phyloP scores from a whole-genome alignment of 148 eudicot genomes.

The Rhododendron griersonianum region DNA sequence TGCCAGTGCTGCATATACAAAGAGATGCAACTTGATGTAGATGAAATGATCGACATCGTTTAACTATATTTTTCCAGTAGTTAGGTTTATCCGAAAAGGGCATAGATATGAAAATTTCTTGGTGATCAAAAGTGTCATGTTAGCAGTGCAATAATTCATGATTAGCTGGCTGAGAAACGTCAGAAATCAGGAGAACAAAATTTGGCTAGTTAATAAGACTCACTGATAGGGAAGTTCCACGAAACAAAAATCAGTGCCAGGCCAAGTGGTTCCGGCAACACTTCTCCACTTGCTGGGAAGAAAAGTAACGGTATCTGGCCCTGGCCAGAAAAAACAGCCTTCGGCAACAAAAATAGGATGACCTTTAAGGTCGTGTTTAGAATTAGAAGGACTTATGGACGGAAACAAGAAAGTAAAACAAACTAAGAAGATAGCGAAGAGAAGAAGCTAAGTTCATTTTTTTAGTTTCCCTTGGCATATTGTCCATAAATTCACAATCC shows the following conservation, averaged over 20 bases:
- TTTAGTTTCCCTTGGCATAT: background rate
- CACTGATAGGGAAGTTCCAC: conserved; percentile 28
- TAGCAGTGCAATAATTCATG: background rate
- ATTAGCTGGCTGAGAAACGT: background rate
- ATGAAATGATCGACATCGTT: background rate
- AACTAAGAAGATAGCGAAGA: background rate
- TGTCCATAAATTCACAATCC: background rate
- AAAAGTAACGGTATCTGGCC: conserved; percentile 18
- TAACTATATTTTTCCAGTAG: background rate
- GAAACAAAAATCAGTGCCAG: conserved; percentile 17
- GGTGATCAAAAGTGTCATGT: background rate
- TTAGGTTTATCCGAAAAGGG: background rate
- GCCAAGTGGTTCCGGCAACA: conserved; percentile 27
- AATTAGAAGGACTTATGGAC: too few species aligned
- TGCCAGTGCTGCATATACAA: conserved; percentile 33
- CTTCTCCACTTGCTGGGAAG: conserved; percentile 21
- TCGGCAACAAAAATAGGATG: background rate
- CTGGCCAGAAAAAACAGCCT: background rate
- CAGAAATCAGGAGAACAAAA: conserved; percentile 1
- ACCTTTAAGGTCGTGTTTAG: too few species aligned
- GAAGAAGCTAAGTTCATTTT: background rate
- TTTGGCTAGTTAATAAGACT: background rate
- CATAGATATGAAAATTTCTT: background rate
- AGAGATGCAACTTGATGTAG: background rate
- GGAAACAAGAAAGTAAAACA: too few species aligned